Base-by-base conservation (phyloP, 2,329 filamentous ascomycete genomes). In the Eurotiales sp. region DNA sequence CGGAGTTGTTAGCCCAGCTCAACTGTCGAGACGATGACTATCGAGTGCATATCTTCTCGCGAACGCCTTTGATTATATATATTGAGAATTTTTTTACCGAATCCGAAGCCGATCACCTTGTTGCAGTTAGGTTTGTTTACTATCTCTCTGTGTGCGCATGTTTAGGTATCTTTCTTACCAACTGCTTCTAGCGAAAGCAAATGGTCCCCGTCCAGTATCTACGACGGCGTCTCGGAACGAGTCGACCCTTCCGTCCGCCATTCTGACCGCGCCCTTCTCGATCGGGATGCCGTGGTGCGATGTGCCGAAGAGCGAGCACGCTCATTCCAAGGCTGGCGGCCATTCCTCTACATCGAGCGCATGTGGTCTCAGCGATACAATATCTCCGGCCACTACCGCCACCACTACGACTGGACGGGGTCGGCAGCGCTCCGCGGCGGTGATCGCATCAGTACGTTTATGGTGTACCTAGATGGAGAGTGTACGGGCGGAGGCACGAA, bases 301-400 rank as follows among this genome's bases (percentile, higher is more conserved):
- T 84, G 81, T 59, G 76, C 84, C 53, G 81, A 84, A 61, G 67
- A 75, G 27, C 77, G 82, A 47, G 81, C 81, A 8, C 74, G 79
- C 6, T 64, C 70, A 8, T 80, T 84, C 61, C 82, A 85, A 63
- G 82, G 82, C 58, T 84, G 80, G 80, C 75, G 75, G 1, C 70
- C 72, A 1, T 69, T 81, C 46, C 73, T 82, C 1, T 81, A 80
- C 52, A 77, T 84, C 61, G 82, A 85, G 64, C 75, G 77, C 45
- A 72, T 84, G 56, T 82, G 80, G 77, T 77, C 78, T 1, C 81
- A 84, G 60, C 72, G 77, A 46, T 85, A 85, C 59, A 77, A 76
- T n/a, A 61, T 67, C 5, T 73, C 72, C 2, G 82, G 81, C 1
- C 80, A 84, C 62, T 85, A 84, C 62, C 66, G 66, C 3, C 74